These are phyloP conservation scores for Kondoa subrosea DNA, from an alignment of 768 basidiomycete genomes.

Conservation along the genomic window DNA sequence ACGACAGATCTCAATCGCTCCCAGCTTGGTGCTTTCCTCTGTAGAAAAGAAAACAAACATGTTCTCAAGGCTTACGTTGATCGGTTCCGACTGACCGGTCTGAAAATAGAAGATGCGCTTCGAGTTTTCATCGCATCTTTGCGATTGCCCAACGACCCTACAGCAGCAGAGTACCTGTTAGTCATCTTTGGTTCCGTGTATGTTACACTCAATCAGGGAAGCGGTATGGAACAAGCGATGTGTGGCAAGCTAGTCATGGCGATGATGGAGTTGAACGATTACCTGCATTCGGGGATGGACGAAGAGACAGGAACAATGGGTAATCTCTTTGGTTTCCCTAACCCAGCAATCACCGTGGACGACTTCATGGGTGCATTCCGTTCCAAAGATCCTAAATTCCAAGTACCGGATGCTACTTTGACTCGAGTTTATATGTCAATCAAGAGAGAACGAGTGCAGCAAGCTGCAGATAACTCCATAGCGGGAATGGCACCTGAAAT, in stretches of 20 bases:
- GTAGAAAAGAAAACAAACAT: slow-evolving; percentile 51
- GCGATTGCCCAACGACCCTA: slow-evolving; percentile 42
- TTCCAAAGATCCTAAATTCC: slow-evolving; percentile 50
- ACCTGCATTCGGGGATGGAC: slow-evolving; percentile 42
- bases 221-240: slow-evolving; percentile 35
- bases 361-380: slow-evolving; percentile 76
- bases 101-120: slow-evolving; percentile 74
- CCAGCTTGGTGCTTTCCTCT: slow-evolving; percentile 67
- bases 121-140: slow-evolving; percentile 75
- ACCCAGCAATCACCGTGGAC: slow-evolving; percentile 42
- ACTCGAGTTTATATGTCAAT: slow-evolving; percentile 65
- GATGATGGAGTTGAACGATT: slow-evolving; percentile 73
- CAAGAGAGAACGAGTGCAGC: slow-evolving; percentile 33
- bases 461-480: slow-evolving; percentile 28
- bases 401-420: slow-evolving; percentile 59
- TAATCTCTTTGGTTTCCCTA: slow-evolving; percentile 27
- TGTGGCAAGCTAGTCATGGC: slow-evolving; percentile 46
- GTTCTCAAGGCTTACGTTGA: slow-evolving; percentile 73
- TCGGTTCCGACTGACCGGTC: slow-evolving; percentile 63
- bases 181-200: slow-evolving; percentile 73
- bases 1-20: slow-evolving; percentile 65
- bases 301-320: slow-evolving; percentile 14
- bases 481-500: slow-evolving; percentile 26
- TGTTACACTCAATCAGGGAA: slow-evolving; percentile 69
- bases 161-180: slow-evolving; percentile 50